Evolutionary conservation across 139 green algal species (phyloP).

Genomic region (Micromonas commoda): DNA sequence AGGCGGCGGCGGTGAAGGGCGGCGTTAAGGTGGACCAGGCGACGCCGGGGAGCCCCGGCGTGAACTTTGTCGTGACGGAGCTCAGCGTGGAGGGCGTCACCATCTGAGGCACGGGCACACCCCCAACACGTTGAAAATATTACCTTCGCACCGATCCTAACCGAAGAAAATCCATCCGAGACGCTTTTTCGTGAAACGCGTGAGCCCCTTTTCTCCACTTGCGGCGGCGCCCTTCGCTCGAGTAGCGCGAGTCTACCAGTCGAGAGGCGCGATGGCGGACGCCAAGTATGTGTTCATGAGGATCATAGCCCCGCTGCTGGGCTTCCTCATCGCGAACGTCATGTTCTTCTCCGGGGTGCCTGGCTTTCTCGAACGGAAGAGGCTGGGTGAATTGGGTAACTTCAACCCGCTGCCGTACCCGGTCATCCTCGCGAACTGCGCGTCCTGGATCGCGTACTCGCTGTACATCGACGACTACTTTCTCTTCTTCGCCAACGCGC

Average conservation of each 20-base stretch:
- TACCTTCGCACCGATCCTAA: neutral
- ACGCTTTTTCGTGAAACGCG: too few species aligned
- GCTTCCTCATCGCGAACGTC: neutral
- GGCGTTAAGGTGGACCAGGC: neutral
- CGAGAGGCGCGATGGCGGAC: neutral
- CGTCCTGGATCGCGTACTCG: slow-evolving; percentile 15
- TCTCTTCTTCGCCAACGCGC: slow-evolving; percentile 4
- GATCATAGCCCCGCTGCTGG: neutral
- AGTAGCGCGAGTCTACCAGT: neutral
- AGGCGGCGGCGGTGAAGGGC: neutral
- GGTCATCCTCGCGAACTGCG: slow-evolving; percentile 18
- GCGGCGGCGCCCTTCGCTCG: too few species aligned
- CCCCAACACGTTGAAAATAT: neutral
- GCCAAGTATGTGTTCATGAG: neutral
- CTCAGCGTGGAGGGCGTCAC: neutral
- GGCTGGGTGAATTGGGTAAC: neutral
- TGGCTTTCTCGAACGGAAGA: neutral
- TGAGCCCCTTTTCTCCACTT: too few species aligned
- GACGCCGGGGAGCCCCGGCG: neutral
- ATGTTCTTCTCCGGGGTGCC: slow-evolving; percentile 10
- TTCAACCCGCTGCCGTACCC: slow-evolving; percentile 21
- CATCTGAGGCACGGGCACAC: too few species aligned
- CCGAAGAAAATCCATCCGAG: neutral
- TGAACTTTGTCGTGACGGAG: neutral
- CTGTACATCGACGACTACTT: neutral